Conservation (phyloP, 768 basidiomycete genomes). For the Chalciporus pseudorubinellus region DNA sequence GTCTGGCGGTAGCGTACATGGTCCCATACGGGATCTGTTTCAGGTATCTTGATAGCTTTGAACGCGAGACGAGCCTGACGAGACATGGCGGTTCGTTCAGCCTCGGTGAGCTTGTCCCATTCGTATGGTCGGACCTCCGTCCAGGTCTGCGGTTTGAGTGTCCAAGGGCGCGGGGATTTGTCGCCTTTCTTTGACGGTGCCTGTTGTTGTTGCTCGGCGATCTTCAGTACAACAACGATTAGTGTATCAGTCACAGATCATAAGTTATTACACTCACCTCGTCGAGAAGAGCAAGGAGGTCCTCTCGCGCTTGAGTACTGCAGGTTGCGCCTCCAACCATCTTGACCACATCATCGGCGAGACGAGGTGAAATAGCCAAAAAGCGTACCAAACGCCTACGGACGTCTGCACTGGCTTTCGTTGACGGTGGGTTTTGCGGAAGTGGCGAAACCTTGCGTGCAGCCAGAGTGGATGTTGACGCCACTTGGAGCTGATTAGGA, state of each 20-base stretch:
- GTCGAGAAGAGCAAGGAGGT: constrained; percentile 48
- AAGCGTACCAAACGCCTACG: constrained; percentile 48
- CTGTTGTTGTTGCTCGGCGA: constrained; percentile 46
- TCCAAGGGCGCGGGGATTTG: constrained; percentile 44
- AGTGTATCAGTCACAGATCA: neutral
- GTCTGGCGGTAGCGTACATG: constrained; percentile 41
- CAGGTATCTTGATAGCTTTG: constrained; percentile 50
- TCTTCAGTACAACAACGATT: constrained; percentile 30
- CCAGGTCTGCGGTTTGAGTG: constrained; percentile 59
- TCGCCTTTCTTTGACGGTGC: constrained; percentile 33
- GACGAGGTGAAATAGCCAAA: constrained; percentile 49
- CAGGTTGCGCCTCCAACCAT: constrained; percentile 45
- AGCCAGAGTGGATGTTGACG: constrained; percentile 28
- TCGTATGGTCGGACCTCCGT: constrained; percentile 68
- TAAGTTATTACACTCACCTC: constrained; percentile 38
- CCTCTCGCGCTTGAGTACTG: constrained; percentile 35
- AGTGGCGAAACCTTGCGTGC: constrained; percentile 32
- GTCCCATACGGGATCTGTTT: constrained; percentile 62
- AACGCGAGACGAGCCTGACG: constrained; percentile 51
- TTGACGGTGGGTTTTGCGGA: constrained; percentile 18
- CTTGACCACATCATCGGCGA: constrained; percentile 36
- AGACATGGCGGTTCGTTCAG: constrained; percentile 49
- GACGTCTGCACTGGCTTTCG: constrained; percentile 21
- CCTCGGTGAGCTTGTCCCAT: constrained; percentile 49
- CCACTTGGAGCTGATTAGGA: constrained; percentile 29